A percentile compares a stretch with the other conserved stretches of the same genome.
Evolutionary conservation across 169 alveolate species (phyloP).

Genomic region (Perkinsus olseni): DNA sequence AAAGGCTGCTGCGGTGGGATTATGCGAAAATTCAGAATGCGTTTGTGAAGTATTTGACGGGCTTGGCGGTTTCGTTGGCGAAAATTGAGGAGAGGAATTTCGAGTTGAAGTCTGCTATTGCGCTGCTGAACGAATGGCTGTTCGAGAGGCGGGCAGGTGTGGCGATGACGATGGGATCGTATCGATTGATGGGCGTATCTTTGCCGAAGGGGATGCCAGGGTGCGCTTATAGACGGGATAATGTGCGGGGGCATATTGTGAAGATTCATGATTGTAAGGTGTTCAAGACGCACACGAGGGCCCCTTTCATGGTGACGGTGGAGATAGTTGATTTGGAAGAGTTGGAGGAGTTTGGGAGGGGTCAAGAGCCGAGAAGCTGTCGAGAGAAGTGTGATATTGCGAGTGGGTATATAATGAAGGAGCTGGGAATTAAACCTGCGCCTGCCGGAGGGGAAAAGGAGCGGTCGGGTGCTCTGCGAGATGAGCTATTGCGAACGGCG

Average conservation of each 20-base stretch:
- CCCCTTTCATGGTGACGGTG: constrained; percentile 65
- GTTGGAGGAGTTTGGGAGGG: constrained; percentile 6
- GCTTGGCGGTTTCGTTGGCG: neutral
- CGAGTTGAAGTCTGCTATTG: neutral
- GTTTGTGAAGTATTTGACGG: neutral
- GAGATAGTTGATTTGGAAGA: constrained; percentile 73
- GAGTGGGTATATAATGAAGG: neutral
- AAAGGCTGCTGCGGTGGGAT: neutral
- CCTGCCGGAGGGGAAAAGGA: constrained; percentile 16
- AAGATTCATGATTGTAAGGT: constrained; percentile 60
- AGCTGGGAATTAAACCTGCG: constrained; percentile 18
- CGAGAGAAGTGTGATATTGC: constrained; percentile 15
- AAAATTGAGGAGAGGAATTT: neutral
- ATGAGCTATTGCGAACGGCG: neutral
- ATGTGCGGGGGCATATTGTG: constrained; percentile 11
- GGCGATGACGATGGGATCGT: constrained; percentile 56
- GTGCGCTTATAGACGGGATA: neutral
- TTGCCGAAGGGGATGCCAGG: constrained; percentile 47
- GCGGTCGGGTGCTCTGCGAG: neutral
- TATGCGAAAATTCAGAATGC: neutral
- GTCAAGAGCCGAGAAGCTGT: neutral
- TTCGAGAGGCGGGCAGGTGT: constrained; percentile 45
- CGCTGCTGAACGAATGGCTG: neutral
- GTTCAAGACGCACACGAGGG: constrained; percentile 67
- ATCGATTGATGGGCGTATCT: constrained; percentile 60